Evolutionary conservation across 306 rosid genomes (phyloP), one percentile per base, ranked within the genome.

Genomic region (Acacia acuminata): DNA sequence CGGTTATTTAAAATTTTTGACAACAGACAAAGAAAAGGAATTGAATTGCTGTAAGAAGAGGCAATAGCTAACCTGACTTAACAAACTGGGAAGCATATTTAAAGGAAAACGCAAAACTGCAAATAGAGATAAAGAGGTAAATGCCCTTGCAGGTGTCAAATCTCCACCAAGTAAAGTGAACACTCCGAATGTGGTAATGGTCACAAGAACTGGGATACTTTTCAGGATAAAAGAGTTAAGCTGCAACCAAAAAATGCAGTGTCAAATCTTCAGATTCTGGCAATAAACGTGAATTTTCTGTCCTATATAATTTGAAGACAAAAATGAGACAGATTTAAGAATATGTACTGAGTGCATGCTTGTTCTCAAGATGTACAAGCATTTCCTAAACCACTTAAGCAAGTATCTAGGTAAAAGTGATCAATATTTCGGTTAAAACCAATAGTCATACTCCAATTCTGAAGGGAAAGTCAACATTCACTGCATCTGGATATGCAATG

Each of bases 141-240:
- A 94, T 64, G 98, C 97, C 74, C 93, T 90, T 58, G 98, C 87
- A 65, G 98, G 97, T 73, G 98, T 93, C 85, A 94, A 80, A 27
- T 93, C 85, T 56, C 97, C 97, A 53, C 98, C 98, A 83, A 91
- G 92, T 82, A 91, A 79, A 72, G 95, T 91, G 86, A 94, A 94
- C 81, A 77, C 55, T 81, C 98, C 94, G 32, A 94, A 94, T 66
- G 97, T 85, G 68, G 87, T 84, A 61, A 91, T 90, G 25, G 97
- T 89, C 84, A 94, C 95, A 79, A 94, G 85, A 81, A 90, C 93
- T 30, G 98, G 98, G 85, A 91, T 84, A 88, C 95, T 91, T 82
- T 90, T 90, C 68, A 91, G 85, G 71, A 94, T 86, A 82, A 91
- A 90, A 73, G 87, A 67, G 85, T 90, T 94, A 3, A 91, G 86